A percentile compares a stretch with the other conserved stretches of the same genome.
phyloP scores from a whole-genome alignment of 2,329 filamentous ascomycete species.

The Xylariaceae sp. region DNA sequence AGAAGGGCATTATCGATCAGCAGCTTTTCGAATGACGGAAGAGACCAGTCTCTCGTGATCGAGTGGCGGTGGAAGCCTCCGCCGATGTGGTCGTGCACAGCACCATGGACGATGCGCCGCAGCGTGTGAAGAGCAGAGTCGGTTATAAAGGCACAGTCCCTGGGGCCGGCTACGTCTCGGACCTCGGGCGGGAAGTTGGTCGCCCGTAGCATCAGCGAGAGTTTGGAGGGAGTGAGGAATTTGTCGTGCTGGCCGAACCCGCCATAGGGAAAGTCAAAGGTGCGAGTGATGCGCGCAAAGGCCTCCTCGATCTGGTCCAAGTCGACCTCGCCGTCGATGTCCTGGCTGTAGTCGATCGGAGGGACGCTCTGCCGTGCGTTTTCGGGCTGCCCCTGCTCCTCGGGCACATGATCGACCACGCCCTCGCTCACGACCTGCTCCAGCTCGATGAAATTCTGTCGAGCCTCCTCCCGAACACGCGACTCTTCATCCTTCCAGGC shows the following conservation, averaged over 20 bases:
- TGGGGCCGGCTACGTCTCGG: slow-evolving; percentile 77
- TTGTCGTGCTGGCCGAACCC: slow-evolving; percentile 82
- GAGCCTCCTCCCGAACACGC: slow-evolving; percentile 77
- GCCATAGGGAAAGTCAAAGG: slow-evolving; percentile 73
- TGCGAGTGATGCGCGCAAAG: slow-evolving; percentile 69
- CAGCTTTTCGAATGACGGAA: slow-evolving; percentile 98
- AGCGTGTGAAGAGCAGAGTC: slow-evolving; percentile 79
- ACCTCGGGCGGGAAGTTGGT: slow-evolving; percentile 66
- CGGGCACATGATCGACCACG: slow-evolving; percentile 27
- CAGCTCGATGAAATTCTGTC: slow-evolving; percentile 74
- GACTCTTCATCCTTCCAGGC: slow-evolving; percentile 79
- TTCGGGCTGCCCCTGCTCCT: slow-evolving; percentile 16
- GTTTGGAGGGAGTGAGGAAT: slow-evolving; percentile 81
- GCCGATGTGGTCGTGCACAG: slow-evolving; percentile 51
- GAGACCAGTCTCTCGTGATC: slow-evolving; percentile 83
- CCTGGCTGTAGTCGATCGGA: slow-evolving; percentile 22
- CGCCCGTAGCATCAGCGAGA: slow-evolving; percentile 75
- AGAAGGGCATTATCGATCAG: slow-evolving; percentile 88
- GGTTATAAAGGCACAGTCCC: slow-evolving; percentile 67
- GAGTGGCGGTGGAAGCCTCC: slow-evolving; percentile 68
- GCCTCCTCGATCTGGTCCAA: slow-evolving; percentile 89
- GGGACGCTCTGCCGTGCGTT: slow-evolving; percentile 1
- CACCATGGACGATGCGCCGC: slow-evolving; percentile 60
- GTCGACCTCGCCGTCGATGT: slow-evolving; percentile 66
- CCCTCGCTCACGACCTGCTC: slow-evolving; percentile 87